phyloP scores from a whole-genome alignment of 2,329 filamentous ascomycete species.

The Malbranchea zuffiana region DNA sequence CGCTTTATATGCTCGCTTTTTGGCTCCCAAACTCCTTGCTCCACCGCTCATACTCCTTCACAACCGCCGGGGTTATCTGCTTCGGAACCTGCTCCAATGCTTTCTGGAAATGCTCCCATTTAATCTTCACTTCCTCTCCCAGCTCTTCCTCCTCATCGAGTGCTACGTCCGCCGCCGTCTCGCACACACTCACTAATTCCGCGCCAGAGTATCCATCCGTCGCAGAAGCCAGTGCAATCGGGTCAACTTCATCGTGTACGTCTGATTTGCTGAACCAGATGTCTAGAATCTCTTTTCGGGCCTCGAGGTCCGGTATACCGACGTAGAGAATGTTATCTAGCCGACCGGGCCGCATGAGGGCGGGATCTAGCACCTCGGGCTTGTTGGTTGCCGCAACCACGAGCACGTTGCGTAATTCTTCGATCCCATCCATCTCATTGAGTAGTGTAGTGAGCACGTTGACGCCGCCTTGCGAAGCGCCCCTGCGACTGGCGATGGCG shows the following conservation, averaged over 20 bases:
- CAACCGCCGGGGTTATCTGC: conserved; percentile 50
- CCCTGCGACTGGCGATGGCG: conserved; percentile 58
- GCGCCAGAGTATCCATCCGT: conserved; percentile 78
- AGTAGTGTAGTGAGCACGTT: conserved; percentile 83
- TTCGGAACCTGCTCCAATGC: conserved; percentile 40
- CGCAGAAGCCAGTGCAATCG: conserved; percentile 49
- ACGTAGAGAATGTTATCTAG: conserved; percentile 82
- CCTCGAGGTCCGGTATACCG: conserved; percentile 61
- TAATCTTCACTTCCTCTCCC: conserved; percentile 28
- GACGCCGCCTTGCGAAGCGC: conserved; percentile 44
- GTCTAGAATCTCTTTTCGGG: conserved; percentile 63
- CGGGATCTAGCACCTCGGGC: conserved; percentile 74
- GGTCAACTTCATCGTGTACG: conserved; percentile 53
- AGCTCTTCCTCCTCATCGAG: conserved; percentile 42
- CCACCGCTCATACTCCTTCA: conserved; percentile 50
- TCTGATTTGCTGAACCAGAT: conserved; percentile 54
- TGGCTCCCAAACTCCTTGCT: conserved; percentile 16
- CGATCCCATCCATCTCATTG: conserved; percentile 94
- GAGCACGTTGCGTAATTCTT: conserved; percentile 68
- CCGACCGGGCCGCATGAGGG: conserved; percentile 72
- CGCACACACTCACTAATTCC: conserved; percentile 57
- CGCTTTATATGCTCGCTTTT: no score
- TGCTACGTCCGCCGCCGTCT: conserved; percentile 41
- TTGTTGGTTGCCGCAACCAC: conserved; percentile 87
- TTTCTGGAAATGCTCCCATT: conserved; percentile 34